Conservation (phyloP, 345 rosid species). For the Chamaenerion angustifolium region DNA sequence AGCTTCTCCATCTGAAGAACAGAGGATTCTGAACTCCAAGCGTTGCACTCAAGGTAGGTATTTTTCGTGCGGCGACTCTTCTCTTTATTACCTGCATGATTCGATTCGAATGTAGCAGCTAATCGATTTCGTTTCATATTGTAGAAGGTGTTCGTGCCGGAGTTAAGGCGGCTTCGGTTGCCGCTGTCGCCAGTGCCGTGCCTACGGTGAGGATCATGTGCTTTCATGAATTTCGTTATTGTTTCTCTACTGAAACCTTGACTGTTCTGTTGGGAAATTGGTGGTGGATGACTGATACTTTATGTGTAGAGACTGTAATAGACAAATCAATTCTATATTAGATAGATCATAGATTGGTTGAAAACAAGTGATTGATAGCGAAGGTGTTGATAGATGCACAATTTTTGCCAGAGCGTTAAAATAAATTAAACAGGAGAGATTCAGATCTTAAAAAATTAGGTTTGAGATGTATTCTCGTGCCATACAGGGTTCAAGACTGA, state of each 20-base stretch:
- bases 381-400: too few relatives aligned
- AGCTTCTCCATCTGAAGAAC: constrained; percentile 29
- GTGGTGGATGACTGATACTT: too few relatives aligned
- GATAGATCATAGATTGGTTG: too few relatives aligned
- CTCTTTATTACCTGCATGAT: background rate
- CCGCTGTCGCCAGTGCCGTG: constrained; percentile 26
- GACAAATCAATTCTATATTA: too few relatives aligned
- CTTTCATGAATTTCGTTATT: background rate
- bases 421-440: too few relatives aligned
- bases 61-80: background rate
- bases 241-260: background rate
- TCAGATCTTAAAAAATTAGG: too few relatives aligned
- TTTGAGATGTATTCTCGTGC: too few relatives aligned
- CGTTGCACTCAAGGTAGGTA: constrained; percentile 22
- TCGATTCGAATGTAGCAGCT: background rate
- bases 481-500: too few relatives aligned
- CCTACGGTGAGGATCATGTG: constrained; percentile 30
- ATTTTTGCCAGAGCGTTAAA: too few relatives aligned
- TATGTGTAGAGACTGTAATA: too few relatives aligned
- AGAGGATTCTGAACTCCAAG: constrained; percentile 8
- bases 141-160: constrained; percentile 58
- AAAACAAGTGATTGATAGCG: too few relatives aligned
- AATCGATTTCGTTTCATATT: background rate
- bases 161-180: constrained; percentile 38
- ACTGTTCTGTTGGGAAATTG: too few relatives aligned